These are phyloP conservation scores for Mrakia blollopis DNA, from an alignment of 768 basidiomycete genomes.

Conservation along the genomic window DNA sequence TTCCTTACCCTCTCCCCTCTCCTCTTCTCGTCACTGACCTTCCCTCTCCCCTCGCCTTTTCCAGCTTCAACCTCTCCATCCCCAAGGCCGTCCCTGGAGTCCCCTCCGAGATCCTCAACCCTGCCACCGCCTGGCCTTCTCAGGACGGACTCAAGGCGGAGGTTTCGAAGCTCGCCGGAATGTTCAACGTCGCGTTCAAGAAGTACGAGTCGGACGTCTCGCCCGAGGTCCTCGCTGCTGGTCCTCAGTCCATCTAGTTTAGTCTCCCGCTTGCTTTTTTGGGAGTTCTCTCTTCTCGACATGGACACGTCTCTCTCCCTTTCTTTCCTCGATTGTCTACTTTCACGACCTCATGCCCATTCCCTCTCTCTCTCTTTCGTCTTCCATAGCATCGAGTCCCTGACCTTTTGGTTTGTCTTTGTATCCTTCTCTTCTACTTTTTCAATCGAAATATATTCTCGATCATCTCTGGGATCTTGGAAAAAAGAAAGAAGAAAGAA, in stretches of 20 bases:
- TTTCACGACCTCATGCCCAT: not conserved
- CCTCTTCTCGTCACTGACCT: not conserved
- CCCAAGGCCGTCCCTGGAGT: conserved; percentile 80
- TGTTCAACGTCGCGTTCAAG: conserved; percentile 73
- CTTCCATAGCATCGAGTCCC: too few species aligned
- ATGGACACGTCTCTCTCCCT: not conserved
- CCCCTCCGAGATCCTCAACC: conserved; percentile 85
- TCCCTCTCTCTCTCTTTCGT: conserved; percentile 2
- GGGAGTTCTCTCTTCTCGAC: not conserved
- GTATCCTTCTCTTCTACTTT: not conserved
- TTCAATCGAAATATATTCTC: not conserved
- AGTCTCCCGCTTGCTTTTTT: not conserved
- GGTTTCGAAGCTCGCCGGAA: conserved; percentile 66
- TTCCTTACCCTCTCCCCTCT: not conserved
- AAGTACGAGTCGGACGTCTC: conserved; percentile 83
- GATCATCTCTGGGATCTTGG: too few species aligned
- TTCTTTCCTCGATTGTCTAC: not conserved
- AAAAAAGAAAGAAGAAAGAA: too few species aligned
- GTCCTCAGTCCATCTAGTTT: conserved; percentile 50
- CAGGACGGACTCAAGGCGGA: conserved; percentile 86
- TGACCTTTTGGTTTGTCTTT: conserved; percentile 7
- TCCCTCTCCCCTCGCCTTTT: not conserved
- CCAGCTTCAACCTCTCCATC: conserved; percentile 73
- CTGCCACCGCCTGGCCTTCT: conserved; percentile 76
- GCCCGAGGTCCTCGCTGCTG: conserved; percentile 72